Evolutionary conservation across 345 rosid genomes (phyloP).

Genomic region (Brassica carinata): DNA sequence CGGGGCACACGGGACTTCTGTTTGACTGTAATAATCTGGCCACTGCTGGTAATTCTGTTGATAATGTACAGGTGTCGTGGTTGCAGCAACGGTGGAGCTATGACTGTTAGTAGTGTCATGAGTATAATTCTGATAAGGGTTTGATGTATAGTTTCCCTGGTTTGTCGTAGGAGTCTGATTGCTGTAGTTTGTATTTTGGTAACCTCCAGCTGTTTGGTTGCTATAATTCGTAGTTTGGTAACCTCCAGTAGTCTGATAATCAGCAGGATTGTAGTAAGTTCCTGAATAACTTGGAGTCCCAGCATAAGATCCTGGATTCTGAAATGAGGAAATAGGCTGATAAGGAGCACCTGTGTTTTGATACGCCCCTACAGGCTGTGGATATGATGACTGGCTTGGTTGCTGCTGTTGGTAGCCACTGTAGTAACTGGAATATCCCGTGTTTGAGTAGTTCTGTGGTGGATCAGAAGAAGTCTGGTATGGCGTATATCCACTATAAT

Average conservation of each 20-base stretch:
- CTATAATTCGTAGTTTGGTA: conserved; percentile 74
- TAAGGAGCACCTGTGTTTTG: conserved; percentile 99
- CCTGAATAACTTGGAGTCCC: conserved; percentile 93
- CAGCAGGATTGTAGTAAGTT: conserved; percentile 98
- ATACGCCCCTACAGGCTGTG: conserved; percentile 90
- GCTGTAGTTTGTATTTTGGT: conserved; percentile 71
- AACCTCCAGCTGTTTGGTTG: conserved; percentile 81
- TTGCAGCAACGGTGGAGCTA: conserved; percentile 50
- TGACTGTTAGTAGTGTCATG: conserved; percentile 56
- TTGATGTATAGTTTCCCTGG: conserved; percentile 65
- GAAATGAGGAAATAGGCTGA: conserved; percentile 99
- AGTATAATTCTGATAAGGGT: conserved; percentile 66
- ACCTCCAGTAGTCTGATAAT: conserved; percentile 98
- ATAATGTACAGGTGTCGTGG: conserved; percentile 60
- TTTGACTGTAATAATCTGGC: conserved; percentile 77
- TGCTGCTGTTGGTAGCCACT: conserved; percentile 84
- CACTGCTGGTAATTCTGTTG: conserved; percentile 86
- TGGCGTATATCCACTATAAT: conserved; percentile 61
- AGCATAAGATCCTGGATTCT: conserved; percentile 99
- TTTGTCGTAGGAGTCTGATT: conserved; percentile 63
- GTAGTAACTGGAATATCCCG: conserved; percentile 81
- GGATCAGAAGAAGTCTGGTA: conserved; percentile 60
- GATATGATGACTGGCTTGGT: conserved; percentile 69
- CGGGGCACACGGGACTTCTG: conserved; percentile 98
- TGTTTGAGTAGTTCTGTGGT: conserved; percentile 68